These are phyloP conservation scores for Abortiporus biennis DNA, from an alignment of 1,284 basidiomycete genomes.

Conservation along the genomic window DNA sequence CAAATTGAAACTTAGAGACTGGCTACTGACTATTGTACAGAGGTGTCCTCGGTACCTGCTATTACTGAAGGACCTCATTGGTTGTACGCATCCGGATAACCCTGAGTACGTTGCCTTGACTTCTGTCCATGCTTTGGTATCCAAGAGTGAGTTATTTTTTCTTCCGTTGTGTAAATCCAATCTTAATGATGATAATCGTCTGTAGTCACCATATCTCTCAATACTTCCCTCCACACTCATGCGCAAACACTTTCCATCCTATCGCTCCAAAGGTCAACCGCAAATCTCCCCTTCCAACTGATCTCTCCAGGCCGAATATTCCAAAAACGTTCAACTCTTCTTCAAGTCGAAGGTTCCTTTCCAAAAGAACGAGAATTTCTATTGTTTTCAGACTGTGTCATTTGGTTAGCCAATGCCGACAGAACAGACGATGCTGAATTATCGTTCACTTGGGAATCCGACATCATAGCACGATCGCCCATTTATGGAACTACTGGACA, in stretches of 20 bases:
- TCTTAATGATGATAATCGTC: conserved; percentile 5
- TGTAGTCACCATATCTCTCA: conserved; percentile 71
- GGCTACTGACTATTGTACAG: conserved; percentile 84
- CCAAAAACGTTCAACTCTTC: conserved; percentile 58
- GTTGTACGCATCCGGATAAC: conserved; percentile 55
- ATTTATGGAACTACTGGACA: background rate
- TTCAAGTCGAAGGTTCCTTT: conserved; percentile 47
- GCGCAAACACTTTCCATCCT: conserved; percentile 69
- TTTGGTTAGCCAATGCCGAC: conserved; percentile 67
- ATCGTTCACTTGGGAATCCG: conserved; percentile 22
- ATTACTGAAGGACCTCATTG: conserved; percentile 73
- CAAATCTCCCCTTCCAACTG: conserved; percentile 70
- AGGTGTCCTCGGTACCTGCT: conserved; percentile 82
- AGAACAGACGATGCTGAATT: conserved; percentile 20
- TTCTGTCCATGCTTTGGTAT: conserved; percentile 58
- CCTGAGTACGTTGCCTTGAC: conserved; percentile 57
- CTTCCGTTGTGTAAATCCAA: conserved; percentile 8
- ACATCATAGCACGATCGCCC: background rate
- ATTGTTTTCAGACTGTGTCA: conserved; percentile 74
- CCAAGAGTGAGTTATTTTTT: conserved; percentile 50
- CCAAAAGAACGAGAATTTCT: conserved; percentile 66
- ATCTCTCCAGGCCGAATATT: conserved; percentile 75
- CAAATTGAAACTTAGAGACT: conserved; percentile 71
- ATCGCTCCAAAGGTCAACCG: conserved; percentile 69
- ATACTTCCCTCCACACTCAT: conserved; percentile 73